A percentile compares a stretch with the other conserved stretches of the same genome.
Evolutionary conservation across 2,329 filamentous ascomycete species (phyloP).

Genomic region (Sporothrix pseudoabietina): DNA sequence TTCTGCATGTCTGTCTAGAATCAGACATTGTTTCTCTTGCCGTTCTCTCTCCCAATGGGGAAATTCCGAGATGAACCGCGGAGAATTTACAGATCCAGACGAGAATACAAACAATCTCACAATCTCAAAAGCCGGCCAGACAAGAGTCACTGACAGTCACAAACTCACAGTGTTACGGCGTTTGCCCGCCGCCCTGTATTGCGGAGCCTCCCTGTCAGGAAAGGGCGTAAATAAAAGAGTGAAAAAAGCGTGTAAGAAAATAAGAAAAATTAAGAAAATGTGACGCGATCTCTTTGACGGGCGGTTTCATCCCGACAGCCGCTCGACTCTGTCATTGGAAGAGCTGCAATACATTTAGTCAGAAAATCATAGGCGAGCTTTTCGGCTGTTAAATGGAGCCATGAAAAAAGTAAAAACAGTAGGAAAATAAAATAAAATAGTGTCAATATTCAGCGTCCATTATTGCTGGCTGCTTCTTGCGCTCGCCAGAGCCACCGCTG

Average conservation of each 20-base stretch:
- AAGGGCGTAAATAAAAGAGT: neutral
- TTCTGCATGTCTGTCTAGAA: neutral
- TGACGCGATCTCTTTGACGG: neutral
- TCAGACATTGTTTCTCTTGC: slow-evolving; percentile 1
- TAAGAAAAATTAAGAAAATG: neutral
- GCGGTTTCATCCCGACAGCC: neutral
- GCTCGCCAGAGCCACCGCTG: neutral
- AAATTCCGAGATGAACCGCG: neutral
- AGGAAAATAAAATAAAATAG: neutral
- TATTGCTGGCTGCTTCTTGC: neutral
- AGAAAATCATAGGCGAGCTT: neutral
- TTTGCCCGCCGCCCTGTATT: neutral
- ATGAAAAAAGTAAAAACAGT: neutral
- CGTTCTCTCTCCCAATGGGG: neutral
- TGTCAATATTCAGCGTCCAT: neutral
- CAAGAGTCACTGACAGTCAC: slow-evolving; percentile 10
- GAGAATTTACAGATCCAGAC: neutral
- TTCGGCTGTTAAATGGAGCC: neutral
- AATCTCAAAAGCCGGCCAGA: neutral
- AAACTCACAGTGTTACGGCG: neutral
- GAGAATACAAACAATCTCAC: neutral
- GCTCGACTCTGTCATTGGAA: neutral
- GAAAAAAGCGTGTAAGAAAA: neutral
- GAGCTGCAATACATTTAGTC: neutral
- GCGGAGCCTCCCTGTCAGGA: slow-evolving; percentile 5